These are phyloP conservation scores for Phytopythium cucurbitacearum DNA, from an alignment of 352 stramenopile genomes.

Conservation along the genomic window DNA sequence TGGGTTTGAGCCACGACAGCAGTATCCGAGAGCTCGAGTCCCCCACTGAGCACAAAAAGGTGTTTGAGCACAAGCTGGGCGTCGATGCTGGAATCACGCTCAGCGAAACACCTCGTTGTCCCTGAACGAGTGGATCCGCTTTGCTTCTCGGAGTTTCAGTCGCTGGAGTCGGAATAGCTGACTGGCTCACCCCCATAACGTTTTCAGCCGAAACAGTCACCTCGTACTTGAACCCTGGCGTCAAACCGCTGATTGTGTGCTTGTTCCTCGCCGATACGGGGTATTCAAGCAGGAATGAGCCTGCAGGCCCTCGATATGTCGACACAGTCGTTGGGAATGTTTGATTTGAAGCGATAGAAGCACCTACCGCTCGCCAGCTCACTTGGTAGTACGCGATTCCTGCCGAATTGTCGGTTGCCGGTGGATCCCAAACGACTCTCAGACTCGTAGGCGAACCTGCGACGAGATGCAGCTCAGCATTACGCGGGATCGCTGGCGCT, in stretches of 20 bases:
- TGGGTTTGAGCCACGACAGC: conserved; percentile 52
- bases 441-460: conserved; percentile 61
- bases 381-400: conserved; percentile 85
- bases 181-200: conserved; percentile 55
- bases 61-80: conserved; percentile 3
- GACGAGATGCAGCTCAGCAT: conserved; percentile 76
- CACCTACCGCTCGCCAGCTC: conserved; percentile 66
- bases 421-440: conserved; percentile 84
- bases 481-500: conserved; percentile 62
- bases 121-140: conserved; percentile 36
- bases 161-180: conserved; percentile 29
- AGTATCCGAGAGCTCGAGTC: conserved; percentile 34
- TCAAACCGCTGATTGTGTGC: conserved; percentile 50
- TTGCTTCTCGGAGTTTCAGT: conserved; percentile 63
- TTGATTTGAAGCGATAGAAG: background rate
- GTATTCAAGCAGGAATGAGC: conserved; percentile 42
- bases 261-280: conserved; percentile 61
- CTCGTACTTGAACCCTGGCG: conserved; percentile 39
- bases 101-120: conserved; percentile 46
- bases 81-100: conserved; percentile 34
- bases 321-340: background rate
- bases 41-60: conserved; percentile 17
- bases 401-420: conserved; percentile 79
- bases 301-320: conserved; percentile 31
- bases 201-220: conserved; percentile 66